Percentiles rank a stretch among this genome's conserved stretches.
Conservation (phyloP, 1,284 basidiomycete genomes). For the Trichosporon ovoides region DNA sequence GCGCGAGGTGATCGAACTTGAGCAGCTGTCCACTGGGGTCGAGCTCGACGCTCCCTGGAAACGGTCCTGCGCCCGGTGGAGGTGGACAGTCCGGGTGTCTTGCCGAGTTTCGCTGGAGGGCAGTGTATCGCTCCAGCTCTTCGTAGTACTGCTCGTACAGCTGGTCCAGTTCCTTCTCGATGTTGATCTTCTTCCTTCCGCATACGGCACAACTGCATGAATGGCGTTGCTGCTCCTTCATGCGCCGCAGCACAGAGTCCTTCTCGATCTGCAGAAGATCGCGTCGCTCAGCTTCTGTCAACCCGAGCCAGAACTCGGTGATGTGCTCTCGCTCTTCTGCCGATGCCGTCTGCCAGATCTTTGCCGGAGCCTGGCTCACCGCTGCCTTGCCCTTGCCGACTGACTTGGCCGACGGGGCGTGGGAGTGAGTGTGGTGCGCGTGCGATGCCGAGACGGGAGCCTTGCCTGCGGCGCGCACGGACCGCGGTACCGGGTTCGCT, state of each 20-base stretch:
- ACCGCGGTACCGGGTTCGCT: constrained; percentile 47
- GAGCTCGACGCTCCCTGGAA: constrained; percentile 93
- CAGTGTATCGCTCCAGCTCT: constrained; percentile 97
- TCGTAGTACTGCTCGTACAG: constrained; percentile 99
- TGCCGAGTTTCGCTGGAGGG: constrained; percentile 86
- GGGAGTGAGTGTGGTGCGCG: constrained; percentile 55
- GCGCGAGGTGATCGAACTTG: constrained; percentile 55
- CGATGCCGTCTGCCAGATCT: constrained; percentile 80
- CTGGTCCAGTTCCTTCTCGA: constrained; percentile 98
- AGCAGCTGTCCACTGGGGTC: constrained; percentile 84
- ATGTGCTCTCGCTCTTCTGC: constrained; percentile 92
- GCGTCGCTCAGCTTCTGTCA: constrained; percentile 80
- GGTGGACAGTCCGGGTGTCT: constrained; percentile 79
- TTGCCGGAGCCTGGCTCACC: constrained; percentile 42
- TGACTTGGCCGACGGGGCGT: constrained; percentile 48
- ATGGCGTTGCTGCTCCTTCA: constrained; percentile 98
- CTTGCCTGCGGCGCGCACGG: constrained; percentile 51
- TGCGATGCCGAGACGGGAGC: constrained; percentile 55
- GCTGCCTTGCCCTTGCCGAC: constrained; percentile 40
- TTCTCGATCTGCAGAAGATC: constrained; percentile 94
- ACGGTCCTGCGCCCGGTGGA: constrained; percentile 92
- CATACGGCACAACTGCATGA: constrained; percentile 94
- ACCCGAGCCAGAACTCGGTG: constrained; percentile 91
- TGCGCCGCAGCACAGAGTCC: constrained; percentile 91
- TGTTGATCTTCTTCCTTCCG: constrained; percentile 94